Percentiles rank a stretch among this genome's conserved stretches.
These are phyloP conservation scores for Neurospora sp. DNA, from an alignment of 495 filamentous ascomycete species.

Conservation along the genomic window DNA sequence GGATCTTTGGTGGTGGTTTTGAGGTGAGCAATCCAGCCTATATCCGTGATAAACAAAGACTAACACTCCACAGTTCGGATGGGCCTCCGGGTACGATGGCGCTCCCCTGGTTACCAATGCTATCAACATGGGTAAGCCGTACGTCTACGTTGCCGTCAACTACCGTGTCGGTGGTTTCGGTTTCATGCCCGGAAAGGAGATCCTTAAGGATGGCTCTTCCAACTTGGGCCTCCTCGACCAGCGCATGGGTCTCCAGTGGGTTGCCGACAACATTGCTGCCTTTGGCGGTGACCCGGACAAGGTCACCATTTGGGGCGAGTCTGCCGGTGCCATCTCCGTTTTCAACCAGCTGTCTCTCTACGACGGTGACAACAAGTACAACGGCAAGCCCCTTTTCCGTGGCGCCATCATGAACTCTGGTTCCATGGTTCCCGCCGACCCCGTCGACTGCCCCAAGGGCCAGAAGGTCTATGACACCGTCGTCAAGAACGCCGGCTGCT, in stretches of 20 bases:
- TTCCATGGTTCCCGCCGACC: conserved; percentile 50
- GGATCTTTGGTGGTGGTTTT: conserved; percentile 69
- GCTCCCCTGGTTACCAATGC: conserved; percentile 42
- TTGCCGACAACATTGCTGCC: conserved; percentile 53
- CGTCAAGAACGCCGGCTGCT: conserved; percentile 50
- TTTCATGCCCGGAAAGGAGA: conserved; percentile 52
- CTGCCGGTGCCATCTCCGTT: conserved; percentile 62
- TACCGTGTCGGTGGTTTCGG: conserved; percentile 54
- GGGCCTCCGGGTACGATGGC: conserved; percentile 49
- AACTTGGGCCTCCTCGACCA: conserved; percentile 58
- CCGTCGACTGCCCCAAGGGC: conserved; percentile 52
- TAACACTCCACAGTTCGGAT: conserved; percentile 29
- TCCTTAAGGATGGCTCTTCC: conserved; percentile 52
- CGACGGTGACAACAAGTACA: conserved; percentile 59
- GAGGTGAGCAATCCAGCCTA: conserved; percentile 26
- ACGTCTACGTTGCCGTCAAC: conserved; percentile 54
- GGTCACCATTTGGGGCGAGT: conserved; percentile 68
- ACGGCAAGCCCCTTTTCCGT: conserved; percentile 58
- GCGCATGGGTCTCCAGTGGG: conserved; percentile 53
- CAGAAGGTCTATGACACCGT: conserved; percentile 57
- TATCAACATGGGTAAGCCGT: conserved; percentile 46
- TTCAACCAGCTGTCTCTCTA: conserved; percentile 61
- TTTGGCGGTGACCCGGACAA: conserved; percentile 59
- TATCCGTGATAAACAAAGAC: not conserved
- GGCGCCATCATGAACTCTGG: conserved; percentile 68